Conservation (phyloP, 352 stramenopile species). For the Discostella stelligera region DNA sequence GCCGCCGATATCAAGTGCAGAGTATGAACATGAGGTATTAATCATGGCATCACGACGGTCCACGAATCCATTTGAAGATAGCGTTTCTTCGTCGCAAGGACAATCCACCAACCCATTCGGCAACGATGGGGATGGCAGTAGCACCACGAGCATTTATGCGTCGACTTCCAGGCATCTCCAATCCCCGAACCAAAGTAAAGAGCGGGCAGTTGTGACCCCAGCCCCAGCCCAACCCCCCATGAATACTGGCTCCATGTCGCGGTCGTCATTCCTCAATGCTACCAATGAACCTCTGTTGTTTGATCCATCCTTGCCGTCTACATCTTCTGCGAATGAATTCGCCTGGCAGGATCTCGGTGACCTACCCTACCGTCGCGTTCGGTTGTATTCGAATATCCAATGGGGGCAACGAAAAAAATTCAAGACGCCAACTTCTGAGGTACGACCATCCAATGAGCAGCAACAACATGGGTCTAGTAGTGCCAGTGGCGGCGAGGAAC, state of each 20-base stretch:
- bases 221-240: slow-evolving; percentile 4
- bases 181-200: slow-evolving; percentile 1
- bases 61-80: slow-evolving; percentile 37
- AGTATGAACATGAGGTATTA: too few species aligned
- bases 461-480: not conserved
- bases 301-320: slow-evolving; percentile 6
- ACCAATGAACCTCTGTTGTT: not conserved
- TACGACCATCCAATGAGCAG: slow-evolving; percentile 3
- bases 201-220: too few species aligned
- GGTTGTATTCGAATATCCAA: slow-evolving; percentile 62
- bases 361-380: slow-evolving; percentile 70
- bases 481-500: slow-evolving; percentile 13
- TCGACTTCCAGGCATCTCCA: not conserved
- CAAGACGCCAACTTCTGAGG: not conserved
- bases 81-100: not conserved
- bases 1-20: too few species aligned
- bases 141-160: not conserved
- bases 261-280: slow-evolving; percentile 2
- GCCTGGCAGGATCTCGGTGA: slow-evolving; percentile 77
- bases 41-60: too few species aligned
- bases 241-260: slow-evolving; percentile 16
- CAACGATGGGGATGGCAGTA: slow-evolving; percentile 9
- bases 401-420: slow-evolving; percentile 41
- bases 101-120: slow-evolving; percentile 32
- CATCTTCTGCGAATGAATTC: slow-evolving; percentile 35